phyloP scores from a whole-genome alignment of 192 early-diverging fungal genomes.

The Backusella psychrophila region DNA sequence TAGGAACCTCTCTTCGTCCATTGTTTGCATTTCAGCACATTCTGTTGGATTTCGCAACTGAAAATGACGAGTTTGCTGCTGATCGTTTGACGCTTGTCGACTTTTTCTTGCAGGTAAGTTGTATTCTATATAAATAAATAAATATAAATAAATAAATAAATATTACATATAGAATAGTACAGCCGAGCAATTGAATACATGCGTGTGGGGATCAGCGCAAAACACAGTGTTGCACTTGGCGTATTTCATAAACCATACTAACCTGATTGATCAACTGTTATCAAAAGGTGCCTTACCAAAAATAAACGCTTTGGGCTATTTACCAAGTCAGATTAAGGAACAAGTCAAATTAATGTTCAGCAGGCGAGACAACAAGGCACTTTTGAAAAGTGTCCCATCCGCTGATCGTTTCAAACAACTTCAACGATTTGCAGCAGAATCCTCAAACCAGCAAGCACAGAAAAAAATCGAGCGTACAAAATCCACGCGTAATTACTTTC shows the following conservation, averaged over 20 bases:
- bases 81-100: conserved; percentile 12
- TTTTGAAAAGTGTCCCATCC: no score
- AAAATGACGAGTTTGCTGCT: conserved; percentile 1
- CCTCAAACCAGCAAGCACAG: neutral
- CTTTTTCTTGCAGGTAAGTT: conserved; percentile 12
- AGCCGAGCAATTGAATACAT: conserved; percentile 17
- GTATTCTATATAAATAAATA: neutral
- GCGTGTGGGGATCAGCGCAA: conserved; percentile 13
- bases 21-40: conserved; percentile 15
- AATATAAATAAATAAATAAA: neutral
- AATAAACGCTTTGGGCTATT: neutral
- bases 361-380: neutral
- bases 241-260: conserved; percentile 8
- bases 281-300: conserved; percentile 10
- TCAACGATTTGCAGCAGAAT: conserved; percentile 7
- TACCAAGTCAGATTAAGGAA: conserved; percentile 11
- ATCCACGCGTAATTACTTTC: conserved; percentile 21
- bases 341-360: neutral
- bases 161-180: neutral
- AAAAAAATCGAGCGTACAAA: neutral
- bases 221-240: conserved; percentile 25
- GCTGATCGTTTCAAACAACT: conserved; percentile 17
- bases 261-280: conserved; percentile 9
- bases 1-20: conserved; percentile 7
- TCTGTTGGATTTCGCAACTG: neutral